phyloP scores from a whole-genome alignment of 2,329 filamentous ascomycete species.

The Talaromyces rugulosus region DNA sequence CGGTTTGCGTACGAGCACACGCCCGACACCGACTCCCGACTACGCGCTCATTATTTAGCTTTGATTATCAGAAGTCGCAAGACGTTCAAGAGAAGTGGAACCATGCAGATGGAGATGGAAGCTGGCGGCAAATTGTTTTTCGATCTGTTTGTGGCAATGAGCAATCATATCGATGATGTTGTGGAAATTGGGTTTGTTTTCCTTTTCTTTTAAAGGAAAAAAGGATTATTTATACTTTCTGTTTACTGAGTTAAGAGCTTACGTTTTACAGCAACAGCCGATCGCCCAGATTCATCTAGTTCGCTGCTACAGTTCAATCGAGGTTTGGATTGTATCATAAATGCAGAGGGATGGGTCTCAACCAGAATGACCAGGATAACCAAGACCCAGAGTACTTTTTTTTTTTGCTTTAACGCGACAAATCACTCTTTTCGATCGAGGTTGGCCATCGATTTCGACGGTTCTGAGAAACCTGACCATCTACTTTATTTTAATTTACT shows the following conservation, averaged over 20 bases:
- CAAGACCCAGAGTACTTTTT: slow-evolving; percentile 19
- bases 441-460: slow-evolving; percentile 43
- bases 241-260: slow-evolving; percentile 15
- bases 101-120: slow-evolving; percentile 99
- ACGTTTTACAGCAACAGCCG: slow-evolving; percentile 44
- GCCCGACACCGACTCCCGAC: slow-evolving; percentile 82
- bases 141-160: slow-evolving; percentile 96
- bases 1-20: slow-evolving; percentile 96
- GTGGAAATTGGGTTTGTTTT: slow-evolving; percentile 66
- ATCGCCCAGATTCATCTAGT: slow-evolving; percentile 52
- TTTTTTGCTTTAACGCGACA: slow-evolving; percentile 20
- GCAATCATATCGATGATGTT: slow-evolving; percentile 96
- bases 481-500: slow-evolving; percentile 23
- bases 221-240: slow-evolving; percentile 17
- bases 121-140: slow-evolving; percentile 93
- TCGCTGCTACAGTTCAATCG: slow-evolving; percentile 16
- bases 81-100: slow-evolving; percentile 96
- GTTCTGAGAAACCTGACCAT: slow-evolving; percentile 31
- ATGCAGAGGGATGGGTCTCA: slow-evolving; percentile 22
- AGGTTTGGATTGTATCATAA: slow-evolving; percentile 29
- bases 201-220: slow-evolving; percentile 27
- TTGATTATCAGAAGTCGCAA: slow-evolving; percentile 95
- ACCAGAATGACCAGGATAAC: slow-evolving; percentile 35
- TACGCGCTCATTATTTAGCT: slow-evolving; percentile 95
- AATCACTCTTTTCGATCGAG: slow-evolving; percentile 39